A percentile compares a stretch with the other conserved stretches of the same genome.
Conservation (phyloP, 2,329 filamentous ascomycete species). For the Tothia fuscella region DNA sequence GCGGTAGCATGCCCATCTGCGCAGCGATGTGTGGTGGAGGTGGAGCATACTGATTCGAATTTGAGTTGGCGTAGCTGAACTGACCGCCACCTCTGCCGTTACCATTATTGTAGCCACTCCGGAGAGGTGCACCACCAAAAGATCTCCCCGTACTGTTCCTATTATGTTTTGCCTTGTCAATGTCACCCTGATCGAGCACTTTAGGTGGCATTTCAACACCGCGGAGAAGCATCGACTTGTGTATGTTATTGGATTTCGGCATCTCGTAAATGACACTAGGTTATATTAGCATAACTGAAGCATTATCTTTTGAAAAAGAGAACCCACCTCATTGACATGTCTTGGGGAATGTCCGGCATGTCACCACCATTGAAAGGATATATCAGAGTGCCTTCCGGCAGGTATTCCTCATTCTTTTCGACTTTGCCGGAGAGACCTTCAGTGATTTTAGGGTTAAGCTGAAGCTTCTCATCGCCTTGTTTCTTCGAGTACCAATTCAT, state of each 20-base stretch:
- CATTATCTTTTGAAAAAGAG: constrained; percentile 3
- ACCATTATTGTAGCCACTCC: constrained; percentile 27
- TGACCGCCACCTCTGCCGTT: constrained; percentile 24
- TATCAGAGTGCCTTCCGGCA: constrained; percentile 69
- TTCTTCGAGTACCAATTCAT: constrained; percentile 88
- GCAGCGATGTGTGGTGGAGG: constrained; percentile 12
- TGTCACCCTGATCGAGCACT: constrained; percentile 62
- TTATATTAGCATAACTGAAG: constrained; percentile 20
- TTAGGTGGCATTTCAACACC: constrained; percentile 64
- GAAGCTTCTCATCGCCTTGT: constrained; percentile 50
- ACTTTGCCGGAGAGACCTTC: constrained; percentile 70
- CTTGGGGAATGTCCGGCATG: constrained; percentile 69
- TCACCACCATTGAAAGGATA: constrained; percentile 63
- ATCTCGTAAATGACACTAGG: constrained; percentile 74
- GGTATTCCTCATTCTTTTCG: constrained; percentile 69
- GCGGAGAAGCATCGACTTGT: constrained; percentile 90
- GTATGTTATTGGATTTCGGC: constrained; percentile 56
- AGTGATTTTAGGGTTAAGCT: constrained; percentile 62
- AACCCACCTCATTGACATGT: constrained; percentile 71
- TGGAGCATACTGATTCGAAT: constrained; percentile 12
- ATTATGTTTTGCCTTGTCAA: constrained; percentile 58
- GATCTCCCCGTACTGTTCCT: constrained; percentile 54
- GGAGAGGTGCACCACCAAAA: constrained; percentile 56
- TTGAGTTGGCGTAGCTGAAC: constrained; percentile 41
- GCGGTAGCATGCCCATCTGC: constrained; percentile 9